A percentile compares a stretch with the other conserved stretches of the same genome.
Conservation (phyloP, 805 yeast genomes). For the Metschnikowia proteae region DNA sequence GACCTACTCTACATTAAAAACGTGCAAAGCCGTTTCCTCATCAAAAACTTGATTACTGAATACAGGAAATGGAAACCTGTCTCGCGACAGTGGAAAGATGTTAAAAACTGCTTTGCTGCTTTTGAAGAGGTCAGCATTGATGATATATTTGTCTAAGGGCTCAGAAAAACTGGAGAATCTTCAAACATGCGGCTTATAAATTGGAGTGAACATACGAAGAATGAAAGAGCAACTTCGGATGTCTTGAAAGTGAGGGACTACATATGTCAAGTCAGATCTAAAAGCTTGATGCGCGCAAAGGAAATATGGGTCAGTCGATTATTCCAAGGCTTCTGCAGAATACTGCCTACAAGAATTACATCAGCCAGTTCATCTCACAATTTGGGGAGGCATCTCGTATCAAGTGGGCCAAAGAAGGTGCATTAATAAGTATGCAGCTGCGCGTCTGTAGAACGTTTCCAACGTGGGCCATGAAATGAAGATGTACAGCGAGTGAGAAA, state of each 20-base stretch:
- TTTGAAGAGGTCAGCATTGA: conserved; percentile 29
- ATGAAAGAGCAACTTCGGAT: too few species aligned
- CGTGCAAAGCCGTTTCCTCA: conserved; percentile 22
- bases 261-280: too few species aligned
- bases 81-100: conserved; percentile 29
- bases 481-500: conserved; percentile 2
- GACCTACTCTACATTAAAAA: conserved; percentile 32
- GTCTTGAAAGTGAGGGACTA: too few species aligned
- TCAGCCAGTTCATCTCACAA: background rate
- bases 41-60: conserved; percentile 23
- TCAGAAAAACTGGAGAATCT: too few species aligned
- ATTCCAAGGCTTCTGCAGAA: background rate
- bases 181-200: too few species aligned
- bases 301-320: background rate
- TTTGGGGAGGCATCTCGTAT: background rate
- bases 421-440: conserved; percentile 3
- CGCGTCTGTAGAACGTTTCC: background rate
- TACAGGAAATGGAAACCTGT: conserved; percentile 30
- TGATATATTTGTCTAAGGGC: conserved; percentile 20
- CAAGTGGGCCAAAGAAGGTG: background rate
- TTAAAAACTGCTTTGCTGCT: conserved; percentile 32
- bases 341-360: background rate
- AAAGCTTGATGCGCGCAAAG: too few species aligned
- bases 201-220: too few species aligned
- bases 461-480: conserved; percentile 3